These are phyloP conservation scores for Pleurotus tuber-regium DNA, from an alignment of 768 basidiomycete species.

Conservation along the genomic window DNA sequence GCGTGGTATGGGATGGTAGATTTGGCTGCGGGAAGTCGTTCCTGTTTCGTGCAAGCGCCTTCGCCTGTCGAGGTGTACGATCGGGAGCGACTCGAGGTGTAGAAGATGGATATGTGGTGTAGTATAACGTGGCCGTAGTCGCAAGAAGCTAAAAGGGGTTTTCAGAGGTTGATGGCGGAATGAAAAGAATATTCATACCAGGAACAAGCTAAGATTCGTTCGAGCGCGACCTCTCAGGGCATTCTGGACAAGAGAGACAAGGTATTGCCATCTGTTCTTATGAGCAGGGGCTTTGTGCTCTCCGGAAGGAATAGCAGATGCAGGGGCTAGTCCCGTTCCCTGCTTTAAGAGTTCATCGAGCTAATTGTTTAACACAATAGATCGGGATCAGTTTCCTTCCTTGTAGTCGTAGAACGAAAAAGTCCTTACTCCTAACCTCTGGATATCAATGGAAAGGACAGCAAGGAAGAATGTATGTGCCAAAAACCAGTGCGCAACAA, in stretches of 20 bases:
- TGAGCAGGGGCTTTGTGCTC: slow-evolving; percentile 33
- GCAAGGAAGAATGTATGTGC: slow-evolving; percentile 95
- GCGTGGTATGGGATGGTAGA: slow-evolving; percentile 30
- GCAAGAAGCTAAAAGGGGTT: slow-evolving; percentile 59
- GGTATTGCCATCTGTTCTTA: slow-evolving; percentile 41
- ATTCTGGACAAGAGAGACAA: slow-evolving; percentile 38
- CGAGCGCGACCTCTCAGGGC: slow-evolving; percentile 64
- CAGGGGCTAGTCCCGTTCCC: slow-evolving; percentile 54
- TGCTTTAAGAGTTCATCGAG: slow-evolving; percentile 84
- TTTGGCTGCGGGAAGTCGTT: slow-evolving; percentile 22
- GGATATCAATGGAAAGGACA: slow-evolving; percentile 93
- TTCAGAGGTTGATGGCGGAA: slow-evolving; percentile 9
- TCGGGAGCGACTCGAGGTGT: slow-evolving; percentile 25
- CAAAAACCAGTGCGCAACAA: slow-evolving; percentile 96
- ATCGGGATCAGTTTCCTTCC: not conserved
- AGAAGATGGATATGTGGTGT: slow-evolving; percentile 58
- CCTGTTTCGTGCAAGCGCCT: slow-evolving; percentile 31
- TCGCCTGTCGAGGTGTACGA: slow-evolving; percentile 26
- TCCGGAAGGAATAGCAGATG: slow-evolving; percentile 24
- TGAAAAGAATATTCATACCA: slow-evolving; percentile 43
- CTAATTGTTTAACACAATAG: slow-evolving; percentile 33
- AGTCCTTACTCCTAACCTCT: slow-evolving; percentile 74
- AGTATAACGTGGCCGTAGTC: slow-evolving; percentile 72
- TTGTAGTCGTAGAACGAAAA: not conserved
- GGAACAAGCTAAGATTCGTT: slow-evolving; percentile 77